A percentile compares a stretch with the other conserved stretches of the same genome.
Evolutionary conservation across 2,329 filamentous ascomycete species (phyloP).

Genomic region (Botryotinia convoluta): DNA sequence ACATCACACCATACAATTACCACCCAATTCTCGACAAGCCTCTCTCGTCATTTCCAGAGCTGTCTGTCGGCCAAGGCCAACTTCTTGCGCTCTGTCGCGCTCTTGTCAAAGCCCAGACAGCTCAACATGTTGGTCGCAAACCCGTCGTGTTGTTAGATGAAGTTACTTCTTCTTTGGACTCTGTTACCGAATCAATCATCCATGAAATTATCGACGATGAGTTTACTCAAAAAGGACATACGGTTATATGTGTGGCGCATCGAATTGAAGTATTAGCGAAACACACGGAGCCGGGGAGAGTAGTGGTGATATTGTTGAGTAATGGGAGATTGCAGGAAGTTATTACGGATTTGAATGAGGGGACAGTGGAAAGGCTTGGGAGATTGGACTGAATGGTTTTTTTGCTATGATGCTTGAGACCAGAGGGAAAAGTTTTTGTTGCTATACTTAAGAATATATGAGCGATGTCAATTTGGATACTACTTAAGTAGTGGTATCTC

Average conservation of each 20-base stretch:
- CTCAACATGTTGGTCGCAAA: not conserved
- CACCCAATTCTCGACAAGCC: slow-evolving; percentile 1
- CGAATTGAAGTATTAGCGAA: not conserved
- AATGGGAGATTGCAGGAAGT: slow-evolving; percentile 7
- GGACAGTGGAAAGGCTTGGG: not conserved
- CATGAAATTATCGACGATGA: not conserved
- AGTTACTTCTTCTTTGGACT: slow-evolving; percentile 6
- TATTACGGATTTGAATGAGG: not conserved
- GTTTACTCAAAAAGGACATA: not conserved
- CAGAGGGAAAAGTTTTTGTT: not conserved
- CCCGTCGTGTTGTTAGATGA: slow-evolving; percentile 1
- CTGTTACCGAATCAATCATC: not conserved
- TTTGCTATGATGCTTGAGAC: no score
- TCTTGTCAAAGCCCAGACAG: not conserved
- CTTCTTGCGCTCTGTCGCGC: slow-evolving; percentile 4
- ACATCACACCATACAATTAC: not conserved
- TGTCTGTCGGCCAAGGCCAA: slow-evolving; percentile 8
- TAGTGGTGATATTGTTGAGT: not conserved
- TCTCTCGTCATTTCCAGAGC: not conserved
- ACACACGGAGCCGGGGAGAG: not conserved
- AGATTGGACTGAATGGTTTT: not conserved
- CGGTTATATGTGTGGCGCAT: slow-evolving; percentile 3
- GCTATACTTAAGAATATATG: not conserved
- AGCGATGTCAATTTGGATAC: not conserved
- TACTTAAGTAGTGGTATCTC: not conserved